Base-by-base conservation (phyloP, 2,329 filamentous ascomycete species). In the Sporothrix dimorphospora region DNA sequence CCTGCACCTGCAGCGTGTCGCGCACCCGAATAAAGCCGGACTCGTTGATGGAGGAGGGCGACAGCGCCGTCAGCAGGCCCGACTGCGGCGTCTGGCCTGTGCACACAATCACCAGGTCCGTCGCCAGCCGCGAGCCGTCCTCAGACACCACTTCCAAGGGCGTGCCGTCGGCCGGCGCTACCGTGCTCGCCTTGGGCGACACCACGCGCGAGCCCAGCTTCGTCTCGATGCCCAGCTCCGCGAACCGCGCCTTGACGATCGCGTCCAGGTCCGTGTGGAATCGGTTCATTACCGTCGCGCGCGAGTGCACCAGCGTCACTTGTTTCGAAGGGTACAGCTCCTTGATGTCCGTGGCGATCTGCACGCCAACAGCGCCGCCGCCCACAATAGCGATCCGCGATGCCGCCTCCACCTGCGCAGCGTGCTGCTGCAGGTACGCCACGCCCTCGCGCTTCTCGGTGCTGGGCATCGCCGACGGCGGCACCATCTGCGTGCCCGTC, bases 261-360 rank as follows among this genome's bases (percentile, higher is more conserved):
- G 55, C 51, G 34, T 73, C 72, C 12, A 73, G 57, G 24, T 63
- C 73, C 19, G 57, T 27, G 47, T 69, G 67, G 69, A 73, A 74
- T 12, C 70, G 73, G 59, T 73, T 73, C 68, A 89, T 78, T 0
- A 80, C 83, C 14, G 83, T 80, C 1, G 80, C 78, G 19, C 88
- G 81, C 1, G 89, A 91, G 77, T 91, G 88, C 0, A 91, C 81
- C 5, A 91, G 77, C 0, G 83, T 84, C 11, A 91, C 85, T 0
- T 80, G 78, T 79, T 91, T 91, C 4, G 85, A 81, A 0, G 88
- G 87, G 74, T 88, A 89, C 12, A 81, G 59, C 77, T 16, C 82
- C 82, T 75, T 75, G 66, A 75, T 68, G 61, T 75, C 74, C 7
- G 74, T 73, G n/a, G 74, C 74, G 69, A 75, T 72, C 55, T 75